These are phyloP conservation scores for Fusarium siculi DNA, from an alignment of 2,329 filamentous ascomycete genomes.

Conservation along the genomic window DNA sequence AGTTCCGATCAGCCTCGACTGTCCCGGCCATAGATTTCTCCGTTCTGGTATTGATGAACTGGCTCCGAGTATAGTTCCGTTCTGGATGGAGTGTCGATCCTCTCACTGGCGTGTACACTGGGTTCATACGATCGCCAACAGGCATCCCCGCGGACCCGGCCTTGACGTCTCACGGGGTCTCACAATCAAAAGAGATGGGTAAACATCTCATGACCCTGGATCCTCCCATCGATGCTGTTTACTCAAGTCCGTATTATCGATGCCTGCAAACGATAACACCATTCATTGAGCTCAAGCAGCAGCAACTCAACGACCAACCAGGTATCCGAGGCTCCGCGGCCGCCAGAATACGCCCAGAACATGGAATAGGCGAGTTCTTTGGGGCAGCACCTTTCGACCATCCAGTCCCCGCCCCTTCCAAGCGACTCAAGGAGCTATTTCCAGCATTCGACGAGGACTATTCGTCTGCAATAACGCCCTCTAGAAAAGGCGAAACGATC, in stretches of 20 bases:
- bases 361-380: constrained; percentile 86
- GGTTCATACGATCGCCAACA: constrained; percentile 81
- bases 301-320: constrained; percentile 25
- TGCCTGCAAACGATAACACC: constrained; percentile 87
- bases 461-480: constrained; percentile 73
- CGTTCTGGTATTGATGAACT: constrained; percentile 24
- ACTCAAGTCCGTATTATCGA: constrained; percentile 87
- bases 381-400: constrained; percentile 87
- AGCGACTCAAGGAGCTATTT: constrained; percentile 74
- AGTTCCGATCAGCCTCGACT: constrained; percentile 48
- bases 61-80: constrained; percentile 73
- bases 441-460: constrained; percentile 69
- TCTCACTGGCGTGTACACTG: constrained; percentile 79
- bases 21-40: constrained; percentile 1
- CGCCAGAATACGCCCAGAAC: constrained; percentile 63
- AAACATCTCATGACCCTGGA: constrained; percentile 69
- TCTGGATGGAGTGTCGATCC: constrained; percentile 89
- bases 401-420: constrained; percentile 76
- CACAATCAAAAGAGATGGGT: constrained; percentile 83
- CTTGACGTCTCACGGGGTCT: constrained; percentile 85
- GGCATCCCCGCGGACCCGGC: constrained; percentile 89
- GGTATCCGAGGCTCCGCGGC: constrained; percentile 30
- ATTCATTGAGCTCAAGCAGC: constrained; percentile 62
- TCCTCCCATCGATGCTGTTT: constrained; percentile 79
- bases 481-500: constrained; percentile 79